Conservation (phyloP, 2,329 filamentous ascomycete species). For the Scedosporium dehoogii region DNA sequence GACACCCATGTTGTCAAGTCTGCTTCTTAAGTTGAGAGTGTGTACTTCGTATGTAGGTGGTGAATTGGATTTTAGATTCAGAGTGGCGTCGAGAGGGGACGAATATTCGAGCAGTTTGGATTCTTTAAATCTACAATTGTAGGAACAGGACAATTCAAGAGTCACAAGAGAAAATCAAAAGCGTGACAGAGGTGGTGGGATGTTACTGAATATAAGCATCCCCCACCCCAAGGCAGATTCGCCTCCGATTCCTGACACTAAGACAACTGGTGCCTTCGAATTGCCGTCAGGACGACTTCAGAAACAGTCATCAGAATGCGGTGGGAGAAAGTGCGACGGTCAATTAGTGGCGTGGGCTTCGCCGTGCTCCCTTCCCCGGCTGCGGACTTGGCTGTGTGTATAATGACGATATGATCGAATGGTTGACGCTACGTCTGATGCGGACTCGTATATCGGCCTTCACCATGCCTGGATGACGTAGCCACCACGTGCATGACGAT, state of each 20-base stretch:
- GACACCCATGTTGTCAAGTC: constrained; percentile 33
- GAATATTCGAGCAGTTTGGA: background rate
- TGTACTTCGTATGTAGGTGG: background rate
- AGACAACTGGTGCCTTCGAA: background rate
- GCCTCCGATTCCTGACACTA: background rate
- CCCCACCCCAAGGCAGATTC: background rate
- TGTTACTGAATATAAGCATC: background rate
- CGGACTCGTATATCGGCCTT: background rate
- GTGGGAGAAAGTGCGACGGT: background rate
- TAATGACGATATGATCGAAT: constrained; percentile 1
- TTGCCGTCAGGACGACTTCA: too few species aligned
- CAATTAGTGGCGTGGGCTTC: background rate
- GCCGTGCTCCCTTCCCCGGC: background rate
- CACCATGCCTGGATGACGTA: background rate
- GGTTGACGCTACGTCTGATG: background rate
- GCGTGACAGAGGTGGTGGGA: background rate
- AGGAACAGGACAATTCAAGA: background rate
- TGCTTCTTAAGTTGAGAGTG: background rate
- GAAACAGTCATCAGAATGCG: background rate
- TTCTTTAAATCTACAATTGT: background rate
- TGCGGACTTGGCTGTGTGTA: background rate
- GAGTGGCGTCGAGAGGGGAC: background rate
- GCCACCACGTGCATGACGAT: background rate
- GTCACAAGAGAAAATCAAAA: background rate
- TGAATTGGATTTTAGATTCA: background rate